phyloP scores from a whole-genome alignment of 306 rosid genomes.

The Betula pendula region DNA sequence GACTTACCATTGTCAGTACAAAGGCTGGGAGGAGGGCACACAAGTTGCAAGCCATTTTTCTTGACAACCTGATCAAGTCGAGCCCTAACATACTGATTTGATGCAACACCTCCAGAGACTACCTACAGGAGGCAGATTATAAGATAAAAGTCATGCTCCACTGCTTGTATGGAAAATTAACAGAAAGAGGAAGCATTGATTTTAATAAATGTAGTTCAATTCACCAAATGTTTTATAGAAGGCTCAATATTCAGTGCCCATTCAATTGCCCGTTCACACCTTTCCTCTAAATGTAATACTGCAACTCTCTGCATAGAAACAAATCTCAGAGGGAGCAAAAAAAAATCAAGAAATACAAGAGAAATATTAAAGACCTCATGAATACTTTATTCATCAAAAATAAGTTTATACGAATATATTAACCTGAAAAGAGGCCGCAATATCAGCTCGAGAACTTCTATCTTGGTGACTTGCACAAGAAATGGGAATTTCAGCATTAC shows the following conservation, averaged over 20 bases:
- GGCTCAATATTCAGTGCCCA: slow-evolving; percentile 97
- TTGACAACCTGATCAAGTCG: slow-evolving; percentile 72
- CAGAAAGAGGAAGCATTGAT: slow-evolving; percentile 17
- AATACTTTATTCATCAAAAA: slow-evolving; percentile 11
- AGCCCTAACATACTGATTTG: slow-evolving; percentile 78
- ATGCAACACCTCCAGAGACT: slow-evolving; percentile 95
- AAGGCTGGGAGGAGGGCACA: slow-evolving; percentile 95
- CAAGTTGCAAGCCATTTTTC: slow-evolving; percentile 63
- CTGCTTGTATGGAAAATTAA: slow-evolving; percentile 13
- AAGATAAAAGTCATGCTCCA: slow-evolving; percentile 21
- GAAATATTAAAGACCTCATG: not conserved
- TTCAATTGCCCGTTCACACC: slow-evolving; percentile 84
- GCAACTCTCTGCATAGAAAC: slow-evolving; percentile 70
- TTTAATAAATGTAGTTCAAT: slow-evolving; percentile 29
- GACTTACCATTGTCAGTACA: slow-evolving; percentile 93
- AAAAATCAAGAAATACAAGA: slow-evolving; percentile 20
- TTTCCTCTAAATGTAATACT: slow-evolving; percentile 92
- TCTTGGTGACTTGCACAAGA: slow-evolving; percentile 69
- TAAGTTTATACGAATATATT: slow-evolving; percentile 16
- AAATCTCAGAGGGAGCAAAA: not conserved
- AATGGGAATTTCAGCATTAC: slow-evolving; percentile 75
- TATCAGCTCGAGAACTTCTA: slow-evolving; percentile 78
- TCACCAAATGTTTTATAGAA: slow-evolving; percentile 74
- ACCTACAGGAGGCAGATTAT: slow-evolving; percentile 55
- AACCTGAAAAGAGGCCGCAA: slow-evolving; percentile 99